phyloP scores from a whole-genome alignment of 2,329 filamentous ascomycete species.

The Penicillium sp. region DNA sequence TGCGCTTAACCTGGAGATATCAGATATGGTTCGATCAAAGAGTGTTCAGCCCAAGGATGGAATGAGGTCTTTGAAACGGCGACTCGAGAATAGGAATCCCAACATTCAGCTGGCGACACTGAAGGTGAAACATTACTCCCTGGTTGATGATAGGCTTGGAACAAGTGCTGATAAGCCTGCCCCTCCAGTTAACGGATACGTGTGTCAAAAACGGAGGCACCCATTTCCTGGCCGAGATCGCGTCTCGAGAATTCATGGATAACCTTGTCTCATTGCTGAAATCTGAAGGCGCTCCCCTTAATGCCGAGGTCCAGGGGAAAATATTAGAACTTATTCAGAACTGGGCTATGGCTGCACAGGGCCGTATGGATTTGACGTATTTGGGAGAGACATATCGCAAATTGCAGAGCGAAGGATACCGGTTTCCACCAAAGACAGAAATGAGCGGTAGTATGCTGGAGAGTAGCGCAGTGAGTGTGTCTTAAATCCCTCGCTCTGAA shows the following conservation, averaged over 20 bases:
- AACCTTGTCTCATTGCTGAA: slow-evolving; percentile 89
- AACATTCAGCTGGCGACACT: slow-evolving; percentile 95
- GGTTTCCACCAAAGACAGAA: slow-evolving; percentile 81
- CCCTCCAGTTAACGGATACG: slow-evolving; percentile 78
- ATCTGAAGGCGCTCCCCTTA: slow-evolving; percentile 72
- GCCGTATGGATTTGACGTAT: slow-evolving; percentile 77
- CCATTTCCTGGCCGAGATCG: slow-evolving; percentile 93
- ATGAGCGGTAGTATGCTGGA: slow-evolving; percentile 98
- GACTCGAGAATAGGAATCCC: slow-evolving; percentile 96
- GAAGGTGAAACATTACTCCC: slow-evolving; percentile 72
- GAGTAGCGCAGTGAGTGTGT: slow-evolving; percentile 76
- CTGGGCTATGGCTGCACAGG: slow-evolving; percentile 88
- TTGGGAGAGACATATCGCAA: slow-evolving; percentile 83
- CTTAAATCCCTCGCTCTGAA: background rate
- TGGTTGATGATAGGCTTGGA: slow-evolving; percentile 54
- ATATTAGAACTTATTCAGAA: slow-evolving; percentile 91
- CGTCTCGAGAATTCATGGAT: slow-evolving; percentile 97
- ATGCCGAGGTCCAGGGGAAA: slow-evolving; percentile 81
- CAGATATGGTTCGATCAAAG: slow-evolving; percentile 95
- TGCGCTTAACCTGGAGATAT: slow-evolving; percentile 95
- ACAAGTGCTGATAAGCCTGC: slow-evolving; percentile 57
- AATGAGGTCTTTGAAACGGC: slow-evolving; percentile 91
- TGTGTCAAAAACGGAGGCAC: slow-evolving; percentile 97
- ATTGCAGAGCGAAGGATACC: slow-evolving; percentile 80
- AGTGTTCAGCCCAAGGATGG: slow-evolving; percentile 96